phyloP scores from a whole-genome alignment of 2,329 filamentous ascomycete genomes.

The Trichoderma polysporum region DNA sequence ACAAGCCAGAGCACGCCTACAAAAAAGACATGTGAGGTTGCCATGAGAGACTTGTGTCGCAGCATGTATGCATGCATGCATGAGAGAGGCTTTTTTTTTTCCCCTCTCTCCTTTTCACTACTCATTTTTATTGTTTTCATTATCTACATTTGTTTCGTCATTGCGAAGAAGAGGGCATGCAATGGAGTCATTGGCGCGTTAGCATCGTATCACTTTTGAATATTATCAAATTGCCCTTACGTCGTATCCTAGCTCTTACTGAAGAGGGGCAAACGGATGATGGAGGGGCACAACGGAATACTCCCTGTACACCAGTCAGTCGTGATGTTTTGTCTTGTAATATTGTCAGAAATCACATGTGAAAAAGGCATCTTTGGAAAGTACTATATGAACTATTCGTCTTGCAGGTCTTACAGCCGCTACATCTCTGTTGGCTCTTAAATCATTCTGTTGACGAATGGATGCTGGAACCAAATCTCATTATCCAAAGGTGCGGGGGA shows the following conservation, averaged over 20 bases:
- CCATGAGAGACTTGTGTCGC: background rate
- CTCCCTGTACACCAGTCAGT: background rate
- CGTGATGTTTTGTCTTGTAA: background rate
- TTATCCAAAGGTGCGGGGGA: background rate
- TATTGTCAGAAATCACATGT: constrained; percentile 9
- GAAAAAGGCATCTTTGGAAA: background rate
- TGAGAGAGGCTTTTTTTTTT: constrained; percentile 5
- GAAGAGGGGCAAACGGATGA: constrained; percentile 1
- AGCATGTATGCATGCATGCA: background rate
- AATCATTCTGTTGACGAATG: background rate
- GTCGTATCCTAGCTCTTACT: background rate
- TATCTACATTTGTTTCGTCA: background rate
- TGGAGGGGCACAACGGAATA: background rate
- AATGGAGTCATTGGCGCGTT: constrained; percentile 5
- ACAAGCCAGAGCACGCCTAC: constrained; percentile 78
- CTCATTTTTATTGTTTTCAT: background rate
- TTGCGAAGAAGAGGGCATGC: background rate
- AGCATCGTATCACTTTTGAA: constrained; percentile 13
- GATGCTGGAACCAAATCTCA: background rate
- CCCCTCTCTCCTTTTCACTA: background rate
- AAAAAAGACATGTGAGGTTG: constrained; percentile 58
- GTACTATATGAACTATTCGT: background rate
- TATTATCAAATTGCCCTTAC: background rate
- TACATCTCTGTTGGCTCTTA: background rate
- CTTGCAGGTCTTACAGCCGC: background rate